Evolutionary conservation across 2,329 filamentous ascomycete species (phyloP), one percentile per base, ranked within the genome.

Genomic region (Aspergillus novoparasiticus): DNA sequence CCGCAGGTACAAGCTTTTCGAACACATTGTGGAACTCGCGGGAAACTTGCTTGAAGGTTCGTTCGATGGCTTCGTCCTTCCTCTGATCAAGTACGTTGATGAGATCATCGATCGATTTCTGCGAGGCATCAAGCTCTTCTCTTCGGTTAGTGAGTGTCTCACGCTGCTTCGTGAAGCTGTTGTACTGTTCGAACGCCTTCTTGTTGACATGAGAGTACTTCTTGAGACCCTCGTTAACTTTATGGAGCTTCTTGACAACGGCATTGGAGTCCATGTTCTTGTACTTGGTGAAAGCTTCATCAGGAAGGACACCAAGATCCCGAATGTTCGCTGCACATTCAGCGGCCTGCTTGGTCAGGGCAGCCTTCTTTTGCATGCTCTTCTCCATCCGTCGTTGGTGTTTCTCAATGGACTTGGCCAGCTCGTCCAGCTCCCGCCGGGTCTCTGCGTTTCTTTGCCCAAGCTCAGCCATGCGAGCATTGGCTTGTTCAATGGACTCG

Each of bases 161-260:
- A 62, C 96, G 90, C 79, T 97, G 93, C 57, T 89, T 91, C 9
- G 94, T 97, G 77, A 98, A 99, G 80, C 90, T 96, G 81, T 94
- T 96, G 82, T 98, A 99, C 78, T 99, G 95, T 79, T 99, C 96
- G 75, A 98, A 97, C 0, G 95, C 95, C 81, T 99, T 98, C 82
- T 98, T 99, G 86, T 99, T 99, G 81, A 99, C 94, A 73, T 97
- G 93, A 60, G 93, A 93, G 81, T 95, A 98, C 76, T 97, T 97
- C 81, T 98, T 98, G 60, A 98, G 84, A 0, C 91, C 89, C 71
- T 97, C 92, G 67, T 96, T 96, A 73, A 94, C 93, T 73, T 94
- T 96, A 80, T 95, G 93, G 28, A 98, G 87, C 61, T 90, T 89
- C 72, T 86, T 86, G 59, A 85, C 84, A 59, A 94, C 91, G 57